Evolutionary conservation across 306 rosid genomes (phyloP).

Genomic region (Delonix regia): DNA sequence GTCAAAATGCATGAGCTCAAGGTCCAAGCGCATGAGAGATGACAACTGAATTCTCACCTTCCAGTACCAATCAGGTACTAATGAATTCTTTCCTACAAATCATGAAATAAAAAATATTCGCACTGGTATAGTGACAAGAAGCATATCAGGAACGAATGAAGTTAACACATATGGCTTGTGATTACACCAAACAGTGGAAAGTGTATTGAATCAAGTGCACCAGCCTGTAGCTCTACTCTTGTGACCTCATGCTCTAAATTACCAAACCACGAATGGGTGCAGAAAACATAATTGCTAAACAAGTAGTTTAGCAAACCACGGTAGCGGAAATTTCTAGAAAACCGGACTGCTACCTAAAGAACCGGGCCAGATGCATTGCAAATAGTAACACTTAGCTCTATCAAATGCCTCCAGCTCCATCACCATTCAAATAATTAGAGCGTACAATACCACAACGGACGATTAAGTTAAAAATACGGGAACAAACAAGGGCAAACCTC

Average conservation of each 20-base stretch:
- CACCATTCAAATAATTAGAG: slow-evolving; percentile 22
- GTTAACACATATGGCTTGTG: neutral
- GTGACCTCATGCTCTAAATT: neutral
- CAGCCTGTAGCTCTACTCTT: neutral
- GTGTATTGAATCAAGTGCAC: neutral
- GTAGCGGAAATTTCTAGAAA: neutral
- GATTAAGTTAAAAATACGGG: neutral
- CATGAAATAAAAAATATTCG: neutral
- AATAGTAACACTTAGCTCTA: neutral
- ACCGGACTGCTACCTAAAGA: slow-evolving; percentile 2
- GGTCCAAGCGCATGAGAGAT: slow-evolving; percentile 5
- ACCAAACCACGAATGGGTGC: neutral
- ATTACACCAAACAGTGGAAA: neutral
- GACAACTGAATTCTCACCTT: slow-evolving; percentile 24
- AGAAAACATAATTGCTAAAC: neutral
- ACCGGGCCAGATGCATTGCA: slow-evolving; percentile 25
- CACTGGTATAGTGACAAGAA: neutral
- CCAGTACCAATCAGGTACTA: neutral
- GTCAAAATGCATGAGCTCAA: neutral
- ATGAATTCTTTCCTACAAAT: neutral
- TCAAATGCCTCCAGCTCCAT: slow-evolving; percentile 22
- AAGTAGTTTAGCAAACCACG: neutral
- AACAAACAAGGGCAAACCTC: slow-evolving; percentile 11
- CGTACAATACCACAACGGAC: neutral
- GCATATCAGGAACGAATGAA: neutral